Percentiles rank a stretch among this genome's conserved stretches.
These are phyloP conservation scores for Sarcodon sp. DNA, from an alignment of 768 basidiomycete genomes.

Conservation along the genomic window DNA sequence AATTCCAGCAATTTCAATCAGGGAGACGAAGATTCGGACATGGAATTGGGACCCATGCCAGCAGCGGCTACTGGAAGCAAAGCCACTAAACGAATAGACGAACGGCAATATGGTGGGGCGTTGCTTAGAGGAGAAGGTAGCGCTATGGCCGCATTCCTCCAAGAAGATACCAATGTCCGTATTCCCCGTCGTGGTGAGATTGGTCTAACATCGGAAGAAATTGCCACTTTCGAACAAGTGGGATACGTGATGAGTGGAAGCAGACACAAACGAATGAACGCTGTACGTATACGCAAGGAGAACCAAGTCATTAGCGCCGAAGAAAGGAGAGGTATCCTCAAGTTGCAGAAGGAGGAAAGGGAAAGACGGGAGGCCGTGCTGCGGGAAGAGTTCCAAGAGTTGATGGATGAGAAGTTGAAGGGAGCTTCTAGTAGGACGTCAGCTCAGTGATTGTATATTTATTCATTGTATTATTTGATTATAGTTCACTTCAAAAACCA, in stretches of 20 bases:
- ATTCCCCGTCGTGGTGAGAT: slow-evolving; percentile 99
- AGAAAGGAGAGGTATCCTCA: slow-evolving; percentile 93
- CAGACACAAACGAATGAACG: slow-evolving; percentile 94
- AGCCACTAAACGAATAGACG: slow-evolving; percentile 47
- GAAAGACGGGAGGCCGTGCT: slow-evolving; percentile 83
- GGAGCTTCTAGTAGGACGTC: slow-evolving; percentile 6
- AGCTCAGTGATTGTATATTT: no score
- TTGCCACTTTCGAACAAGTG: slow-evolving; percentile 74
- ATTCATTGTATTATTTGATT: no score
- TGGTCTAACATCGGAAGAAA: slow-evolving; percentile 79
- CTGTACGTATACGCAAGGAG: slow-evolving; percentile 97
- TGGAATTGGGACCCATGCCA: slow-evolving; percentile 77
- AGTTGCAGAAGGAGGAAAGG: slow-evolving; percentile 89
- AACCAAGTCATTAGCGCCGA: slow-evolving; percentile 99
- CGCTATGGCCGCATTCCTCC: slow-evolving; percentile 95
- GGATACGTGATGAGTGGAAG: slow-evolving; percentile 99
- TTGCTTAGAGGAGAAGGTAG: slow-evolving; percentile 90
- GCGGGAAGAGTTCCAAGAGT: slow-evolving; percentile 80
- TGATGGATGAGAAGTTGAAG: slow-evolving; percentile 68
- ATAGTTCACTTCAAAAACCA: no score
- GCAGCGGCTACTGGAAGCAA: slow-evolving; percentile 23
- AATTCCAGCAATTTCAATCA: slow-evolving; percentile 7
- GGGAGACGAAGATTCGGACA: slow-evolving; percentile 29
- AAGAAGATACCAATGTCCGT: slow-evolving; percentile 67
- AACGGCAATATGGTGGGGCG: slow-evolving; percentile 81